These are phyloP conservation scores for Gossypium longicalyx DNA, from an alignment of 345 rosid species.

Conservation along the genomic window DNA sequence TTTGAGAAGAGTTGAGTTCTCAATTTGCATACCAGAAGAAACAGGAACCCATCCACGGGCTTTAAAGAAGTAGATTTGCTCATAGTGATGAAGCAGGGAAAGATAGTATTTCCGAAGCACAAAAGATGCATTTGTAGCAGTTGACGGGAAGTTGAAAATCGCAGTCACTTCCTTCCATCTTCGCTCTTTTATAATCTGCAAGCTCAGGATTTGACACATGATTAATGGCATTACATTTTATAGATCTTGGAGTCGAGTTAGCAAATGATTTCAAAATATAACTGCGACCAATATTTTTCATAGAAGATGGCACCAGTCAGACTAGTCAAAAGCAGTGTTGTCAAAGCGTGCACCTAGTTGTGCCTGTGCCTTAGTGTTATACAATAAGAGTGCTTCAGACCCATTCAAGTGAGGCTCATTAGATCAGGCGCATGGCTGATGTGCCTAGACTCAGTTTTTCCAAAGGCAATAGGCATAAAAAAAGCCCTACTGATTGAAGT, in stretches of 20 bases:
- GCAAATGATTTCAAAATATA: background rate
- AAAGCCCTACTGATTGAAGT: too few species aligned
- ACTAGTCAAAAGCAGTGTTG: background rate
- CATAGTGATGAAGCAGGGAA: conserved; percentile 73
- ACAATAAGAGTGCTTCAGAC: too few species aligned
- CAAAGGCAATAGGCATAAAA: too few species aligned
- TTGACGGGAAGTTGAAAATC: conserved; percentile 85
- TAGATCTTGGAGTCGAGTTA: background rate
- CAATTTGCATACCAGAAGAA: conserved; percentile 43
- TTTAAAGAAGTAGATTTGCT: conserved; percentile 69
- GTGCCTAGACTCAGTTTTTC: too few species aligned
- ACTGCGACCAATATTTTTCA: background rate
- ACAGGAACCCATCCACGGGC: conserved; percentile 42
- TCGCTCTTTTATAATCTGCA: conserved; percentile 69
- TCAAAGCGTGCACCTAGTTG: too few species aligned
- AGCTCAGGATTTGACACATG: conserved; percentile 13
- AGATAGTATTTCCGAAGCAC: conserved; percentile 86
- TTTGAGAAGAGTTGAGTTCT: background rate
- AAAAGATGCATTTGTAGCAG: conserved; percentile 93
- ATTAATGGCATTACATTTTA: background rate
- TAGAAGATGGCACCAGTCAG: background rate
- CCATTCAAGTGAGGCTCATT: too few species aligned
- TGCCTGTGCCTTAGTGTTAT: too few species aligned
- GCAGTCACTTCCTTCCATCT: conserved; percentile 98
- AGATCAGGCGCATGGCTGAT: too few species aligned